phyloP scores from a whole-genome alignment of 768 basidiomycete species.

The Suillus lakei region DNA sequence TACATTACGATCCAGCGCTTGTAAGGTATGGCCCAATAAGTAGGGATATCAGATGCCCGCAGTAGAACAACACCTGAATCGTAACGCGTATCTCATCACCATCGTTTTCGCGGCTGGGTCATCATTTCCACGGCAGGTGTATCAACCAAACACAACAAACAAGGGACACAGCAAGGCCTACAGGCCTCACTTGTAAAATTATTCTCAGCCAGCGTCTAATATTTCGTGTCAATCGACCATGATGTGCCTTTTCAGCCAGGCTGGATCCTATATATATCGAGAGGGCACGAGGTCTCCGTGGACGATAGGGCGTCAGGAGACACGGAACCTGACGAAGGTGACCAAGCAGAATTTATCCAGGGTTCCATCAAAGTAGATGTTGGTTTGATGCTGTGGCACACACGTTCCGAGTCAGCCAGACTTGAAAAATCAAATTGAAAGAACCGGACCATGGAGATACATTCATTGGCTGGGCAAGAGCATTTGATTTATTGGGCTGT shows the following conservation, averaged over 20 bases:
- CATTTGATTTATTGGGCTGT: no score
- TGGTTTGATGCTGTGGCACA: no score
- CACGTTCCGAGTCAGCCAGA: no score
- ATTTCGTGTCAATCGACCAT: constrained; percentile 43
- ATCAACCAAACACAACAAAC: background rate
- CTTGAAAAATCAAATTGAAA: no score
- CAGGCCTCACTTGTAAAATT: background rate
- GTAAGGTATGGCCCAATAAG: no score
- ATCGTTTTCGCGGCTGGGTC: background rate
- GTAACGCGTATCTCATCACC: background rate
- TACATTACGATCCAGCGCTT: background rate
- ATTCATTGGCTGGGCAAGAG: no score
- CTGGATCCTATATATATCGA: constrained; percentile 57
- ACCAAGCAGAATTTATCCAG: no score
- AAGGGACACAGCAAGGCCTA: background rate
- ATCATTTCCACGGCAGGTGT: background rate
- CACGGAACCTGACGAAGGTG: constrained; percentile 88
- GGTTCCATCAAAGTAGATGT: no score
- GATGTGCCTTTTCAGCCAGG: constrained; percentile 81
- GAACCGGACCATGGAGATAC: no score
- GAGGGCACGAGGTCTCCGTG: constrained; percentile 70
- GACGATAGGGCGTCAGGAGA: constrained; percentile 79
- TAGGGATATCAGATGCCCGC: no score
- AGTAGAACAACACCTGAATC: no score
- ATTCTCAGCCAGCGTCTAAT: background rate